Base-by-base conservation (phyloP, 805 yeast species). In the Yarrowia yakushimensis region DNA sequence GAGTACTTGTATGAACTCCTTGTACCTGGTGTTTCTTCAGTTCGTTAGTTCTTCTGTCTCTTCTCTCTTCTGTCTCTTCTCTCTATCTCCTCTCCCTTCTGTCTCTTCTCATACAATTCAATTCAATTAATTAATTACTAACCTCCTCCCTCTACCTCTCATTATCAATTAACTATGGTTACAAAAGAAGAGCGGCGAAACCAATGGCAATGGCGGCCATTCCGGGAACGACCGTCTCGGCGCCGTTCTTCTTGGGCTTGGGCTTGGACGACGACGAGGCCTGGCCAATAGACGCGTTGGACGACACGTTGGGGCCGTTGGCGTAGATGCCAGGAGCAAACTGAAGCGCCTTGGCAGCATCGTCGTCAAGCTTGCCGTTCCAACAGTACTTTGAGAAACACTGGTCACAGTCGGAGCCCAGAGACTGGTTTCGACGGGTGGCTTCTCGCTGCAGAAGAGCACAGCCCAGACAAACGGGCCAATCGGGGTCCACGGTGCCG, bases 331-430 rank as follows among this genome's bases (percentile, higher is more conserved):
- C 25, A 13, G 59, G 59, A 2, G 23, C 43, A 17, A 52, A 52
- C 43, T 25, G 7, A 18, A 52, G 59, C 10, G 62, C 62, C 54
- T 59, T 43, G 0, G 11, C 17, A 18, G 33, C 43, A 17, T 54
- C 34, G 11, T 63, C 27, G 31, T 67, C 68, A 1, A 63, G 18
- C 6, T 72, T 65, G 34, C 90, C 89, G 65, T 81, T 78, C 92
- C 92, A 90, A 74, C 97, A 90, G 73, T 89, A 89, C 7, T 76
- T 77, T 34, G 77, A 74, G 72, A 90, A 88, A 72, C 97, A 90
- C 61, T 76, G 65, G 67, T 82, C 75, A 76, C 97, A 90, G 70
- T 87, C 90, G 1, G 79, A 84, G n/a, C 83, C 75, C n/a, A 63
- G 70, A 15, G 78, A 73, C 68, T 86, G 84, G 28, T 45, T 45